Base-by-base conservation (phyloP, 805 yeast species). In the Cyberlindnera americana region DNA sequence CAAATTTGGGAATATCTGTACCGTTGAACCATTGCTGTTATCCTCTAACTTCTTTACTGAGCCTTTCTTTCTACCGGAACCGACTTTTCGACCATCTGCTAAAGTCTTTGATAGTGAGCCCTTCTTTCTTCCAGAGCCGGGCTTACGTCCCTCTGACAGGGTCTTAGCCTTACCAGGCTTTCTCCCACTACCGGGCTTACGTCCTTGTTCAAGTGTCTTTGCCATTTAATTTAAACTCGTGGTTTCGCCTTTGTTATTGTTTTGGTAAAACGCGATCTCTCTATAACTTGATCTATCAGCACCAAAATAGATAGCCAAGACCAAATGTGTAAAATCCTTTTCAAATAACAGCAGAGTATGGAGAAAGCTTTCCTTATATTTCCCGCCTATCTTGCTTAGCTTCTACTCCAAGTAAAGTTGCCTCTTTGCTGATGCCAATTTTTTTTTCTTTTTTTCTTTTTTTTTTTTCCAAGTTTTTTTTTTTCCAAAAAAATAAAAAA, bases 91-190 rank as follows among this genome's bases (percentile, higher is more conserved):
- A 3, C 59, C 60, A 34, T 47, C 54, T 1, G 50, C 52, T 19
- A 54, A 37, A 3, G 56, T 53, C 33, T 54, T 56, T 9, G 52
- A 44, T 5, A 46, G 39, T 6, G 53, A 43, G 3, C 61, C 61
- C 26, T 50, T 52, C 39, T 55, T 55, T 32, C 61, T 44, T 11
- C 61, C 61, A 15, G 50, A 42, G 0, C 61, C 61, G 3, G 53
- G 53, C 34, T 56, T 56, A 22, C 61, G 45, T 4, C 61, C 61
- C 31, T 55, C 52, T 1, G 55, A 51, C 17, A 56, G 35, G 5
- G 61, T 56, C 40, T 56, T 56, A 2, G 48, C 61, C 27, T 43
- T 48, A 5, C 61, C 61, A 17, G 58, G 58, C 33, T 55, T 56
- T 27, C 61, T 44, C 4, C 61, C 61, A 39, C 49, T 40, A 1